phyloP scores from a whole-genome alignment of 2,329 filamentous ascomycete genomes.

The Neonectria ditissima region DNA sequence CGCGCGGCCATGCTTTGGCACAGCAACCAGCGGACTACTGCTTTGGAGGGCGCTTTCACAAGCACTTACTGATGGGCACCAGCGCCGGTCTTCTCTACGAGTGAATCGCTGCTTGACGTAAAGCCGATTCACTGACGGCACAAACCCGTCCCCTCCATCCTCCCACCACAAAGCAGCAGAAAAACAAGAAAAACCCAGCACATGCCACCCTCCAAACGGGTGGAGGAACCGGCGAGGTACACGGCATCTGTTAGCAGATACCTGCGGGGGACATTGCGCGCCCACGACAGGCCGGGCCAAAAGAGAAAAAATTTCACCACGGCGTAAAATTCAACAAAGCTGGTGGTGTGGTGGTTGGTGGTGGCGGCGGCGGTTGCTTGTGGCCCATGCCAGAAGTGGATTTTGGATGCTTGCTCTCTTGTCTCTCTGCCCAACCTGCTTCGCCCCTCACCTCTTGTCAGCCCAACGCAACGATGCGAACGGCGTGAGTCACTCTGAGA shows the following conservation, averaged over 20 bases:
- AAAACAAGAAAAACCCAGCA: constrained; percentile 1
- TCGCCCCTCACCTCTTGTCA: constrained; percentile 43
- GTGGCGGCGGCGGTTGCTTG: constrained; percentile 11
- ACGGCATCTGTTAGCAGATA: constrained; percentile 46
- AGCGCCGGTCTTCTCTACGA: background rate
- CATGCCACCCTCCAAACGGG: constrained; percentile 9
- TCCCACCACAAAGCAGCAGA: background rate
- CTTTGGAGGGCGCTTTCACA: constrained; percentile 20
- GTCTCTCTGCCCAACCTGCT: constrained; percentile 45
- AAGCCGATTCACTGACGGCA: background rate
- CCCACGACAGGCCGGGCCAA: constrained; percentile 27
- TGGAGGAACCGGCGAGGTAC: constrained; percentile 39
- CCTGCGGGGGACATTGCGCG: constrained; percentile 39
- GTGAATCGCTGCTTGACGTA: background rate
- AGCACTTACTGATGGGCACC: background rate
- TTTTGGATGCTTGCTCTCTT: constrained; percentile 29
- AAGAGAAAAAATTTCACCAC: constrained; percentile 43
- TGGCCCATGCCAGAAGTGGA: constrained; percentile 29
- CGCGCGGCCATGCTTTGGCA: constrained; percentile 12
- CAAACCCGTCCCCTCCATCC: background rate
- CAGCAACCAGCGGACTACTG: constrained; percentile 12
- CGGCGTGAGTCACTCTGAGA: constrained; percentile 44
- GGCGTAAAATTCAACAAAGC: constrained; percentile 42
- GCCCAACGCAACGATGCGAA: constrained; percentile 39
- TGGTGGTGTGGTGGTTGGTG: constrained; percentile 35